These are phyloP conservation scores for Calonectria honghensis DNA, from an alignment of 2,329 filamentous ascomycete species.

Conservation along the genomic window DNA sequence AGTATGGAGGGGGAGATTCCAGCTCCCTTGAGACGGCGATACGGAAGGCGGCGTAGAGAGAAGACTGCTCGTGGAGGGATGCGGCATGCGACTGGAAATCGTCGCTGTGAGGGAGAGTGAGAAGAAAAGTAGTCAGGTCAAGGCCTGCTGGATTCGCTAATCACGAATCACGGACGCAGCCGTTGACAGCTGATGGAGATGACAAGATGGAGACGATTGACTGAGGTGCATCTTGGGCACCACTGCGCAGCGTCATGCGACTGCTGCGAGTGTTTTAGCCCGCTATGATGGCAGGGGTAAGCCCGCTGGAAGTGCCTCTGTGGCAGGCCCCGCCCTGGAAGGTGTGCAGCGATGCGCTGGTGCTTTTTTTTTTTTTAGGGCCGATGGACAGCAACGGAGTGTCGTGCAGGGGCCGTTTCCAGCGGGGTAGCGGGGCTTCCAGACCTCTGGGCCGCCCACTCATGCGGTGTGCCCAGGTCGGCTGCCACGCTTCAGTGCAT, in stretches of 20 bases:
- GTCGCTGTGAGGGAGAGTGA: not conserved
- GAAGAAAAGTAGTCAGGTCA: constrained; percentile 25
- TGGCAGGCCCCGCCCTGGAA: constrained; percentile 15
- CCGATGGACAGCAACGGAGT: constrained; percentile 1
- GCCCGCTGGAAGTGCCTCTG: constrained; percentile 22
- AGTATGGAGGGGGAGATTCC: constrained; percentile 26
- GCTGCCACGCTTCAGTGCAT: not conserved
- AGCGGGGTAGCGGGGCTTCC: constrained; percentile 21
- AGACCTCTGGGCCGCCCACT: not conserved
- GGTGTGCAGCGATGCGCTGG: not conserved
- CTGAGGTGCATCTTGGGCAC: constrained; percentile 35
- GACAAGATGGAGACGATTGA: constrained; percentile 45
- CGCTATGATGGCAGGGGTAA: constrained; percentile 20
- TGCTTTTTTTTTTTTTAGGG: constrained; percentile 8
- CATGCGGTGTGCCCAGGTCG: not conserved
- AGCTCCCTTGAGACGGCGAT: constrained; percentile 25
- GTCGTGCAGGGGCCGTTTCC: constrained; percentile 2
- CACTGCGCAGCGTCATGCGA: constrained; percentile 23
- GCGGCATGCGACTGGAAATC: not conserved
- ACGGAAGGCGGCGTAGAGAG: constrained; percentile 8
- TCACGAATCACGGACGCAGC: constrained; percentile 50
- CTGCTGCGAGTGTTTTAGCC: constrained; percentile 1
- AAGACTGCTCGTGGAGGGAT: not conserved
- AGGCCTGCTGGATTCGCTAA: constrained; percentile 49
- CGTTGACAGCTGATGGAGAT: constrained; percentile 35